Evolutionary conservation across 805 yeast genomes (phyloP).

Genomic region (Schwanniomyces sp.): DNA sequence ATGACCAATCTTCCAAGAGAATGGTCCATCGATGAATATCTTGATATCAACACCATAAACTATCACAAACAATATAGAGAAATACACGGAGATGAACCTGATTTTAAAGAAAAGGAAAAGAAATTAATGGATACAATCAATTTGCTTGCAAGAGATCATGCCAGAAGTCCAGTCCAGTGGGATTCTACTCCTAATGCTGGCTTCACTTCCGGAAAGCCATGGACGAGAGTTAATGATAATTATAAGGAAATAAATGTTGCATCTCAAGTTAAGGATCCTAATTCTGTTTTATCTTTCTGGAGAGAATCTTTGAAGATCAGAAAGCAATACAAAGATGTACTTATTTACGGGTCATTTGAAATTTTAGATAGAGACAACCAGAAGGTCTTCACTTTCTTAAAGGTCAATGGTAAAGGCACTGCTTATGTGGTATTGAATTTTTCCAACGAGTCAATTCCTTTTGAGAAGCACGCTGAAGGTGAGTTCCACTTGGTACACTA

Average conservation of each 20-base stretch:
- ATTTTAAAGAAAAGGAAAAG: conserved; percentile 14
- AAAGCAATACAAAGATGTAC: conserved; percentile 42
- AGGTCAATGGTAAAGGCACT: conserved; percentile 29
- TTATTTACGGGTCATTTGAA: conserved; percentile 47
- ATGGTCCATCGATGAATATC: conserved; percentile 51
- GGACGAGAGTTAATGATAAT: conserved; percentile 54
- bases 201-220: conserved; percentile 48
- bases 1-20: conserved; percentile 47
- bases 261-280: conserved; percentile 43
- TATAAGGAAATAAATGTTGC: conserved; percentile 50
- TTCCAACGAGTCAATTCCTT: conserved; percentile 28
- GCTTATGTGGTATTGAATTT: conserved; percentile 46
- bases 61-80: conserved; percentile 34
- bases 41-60: conserved; percentile 49
- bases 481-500: conserved; percentile 27
- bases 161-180: conserved; percentile 62
- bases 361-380: conserved; percentile 44
- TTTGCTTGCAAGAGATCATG: conserved; percentile 49
- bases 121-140: conserved; percentile 32
- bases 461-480: conserved; percentile 28
- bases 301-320: conserved; percentile 42
- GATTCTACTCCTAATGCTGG: conserved; percentile 45
- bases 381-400: conserved; percentile 41
- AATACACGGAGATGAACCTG: conserved; percentile 23
- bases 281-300: conserved; percentile 49